Conservation (phyloP, 345 rosid genomes). For the thale cress (Arabidopsis thaliana) region TAIR10.1 NC_003074.8:14727001-14727500, state of each 20-base stretch:
- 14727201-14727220: constrained; percentile 45
- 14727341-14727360: constrained; percentile 72
- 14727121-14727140: constrained; percentile 2
- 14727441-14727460: constrained; percentile 74
- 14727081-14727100: constrained; percentile 73
- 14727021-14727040: constrained; percentile 78
- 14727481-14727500: constrained; percentile 68
- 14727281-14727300: constrained; percentile 84
- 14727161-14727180: constrained; percentile 5
- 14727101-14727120: constrained; percentile 71
- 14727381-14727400: not conserved
- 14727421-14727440: constrained; percentile 8
- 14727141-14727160: not conserved
- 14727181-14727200: constrained; percentile 62
- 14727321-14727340: constrained; percentile 56
- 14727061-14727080: constrained; percentile 63
- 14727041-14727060: constrained; percentile 74
- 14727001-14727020: constrained; percentile 86
- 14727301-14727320: constrained; percentile 78
- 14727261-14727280: constrained; percentile 89
- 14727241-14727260: constrained; percentile 91
- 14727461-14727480: constrained; percentile 70
- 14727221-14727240: constrained; percentile 72
- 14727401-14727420: not conserved
- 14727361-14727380: constrained; percentile 26